Evolutionary conservation across 257 asterid species (phyloP).

Genomic region (Mitragyna speciosa): DNA sequence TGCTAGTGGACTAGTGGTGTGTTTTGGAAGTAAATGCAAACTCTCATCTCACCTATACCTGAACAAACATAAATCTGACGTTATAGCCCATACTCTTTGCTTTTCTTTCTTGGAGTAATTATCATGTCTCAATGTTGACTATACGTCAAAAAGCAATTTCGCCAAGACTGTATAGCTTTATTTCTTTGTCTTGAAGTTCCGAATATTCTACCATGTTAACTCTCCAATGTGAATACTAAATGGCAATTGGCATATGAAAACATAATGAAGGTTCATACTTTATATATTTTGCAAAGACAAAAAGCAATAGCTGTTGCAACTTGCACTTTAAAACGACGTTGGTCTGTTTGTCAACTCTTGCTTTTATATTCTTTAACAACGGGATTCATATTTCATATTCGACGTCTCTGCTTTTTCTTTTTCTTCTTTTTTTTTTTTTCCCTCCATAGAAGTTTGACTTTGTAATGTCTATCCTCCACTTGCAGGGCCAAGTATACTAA

Average conservation of each 20-base stretch:
- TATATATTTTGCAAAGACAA: background rate
- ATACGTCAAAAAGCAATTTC: constrained; percentile 7
- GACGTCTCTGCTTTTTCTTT: no score
- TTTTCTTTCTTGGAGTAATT: background rate
- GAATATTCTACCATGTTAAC: background rate
- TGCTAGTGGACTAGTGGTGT: background rate
- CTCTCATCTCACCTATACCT: background rate
- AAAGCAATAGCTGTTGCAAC: background rate
- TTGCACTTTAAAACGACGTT: background rate
- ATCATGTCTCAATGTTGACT: constrained; percentile 7
- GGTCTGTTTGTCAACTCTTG: constrained; percentile 13
- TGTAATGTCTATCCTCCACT: background rate
- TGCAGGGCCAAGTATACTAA: background rate
- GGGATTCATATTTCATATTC: background rate
- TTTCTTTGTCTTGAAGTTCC: background rate
- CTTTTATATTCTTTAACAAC: background rate
- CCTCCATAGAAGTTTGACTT: constrained; percentile 11
- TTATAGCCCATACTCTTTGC: background rate
- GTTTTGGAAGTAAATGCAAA: background rate
- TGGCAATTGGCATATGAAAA: background rate
- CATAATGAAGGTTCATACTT: no score
- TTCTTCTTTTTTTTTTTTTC: background rate
- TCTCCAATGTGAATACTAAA: background rate
- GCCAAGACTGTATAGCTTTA: no score
- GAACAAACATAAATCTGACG: background rate